Percentiles rank a stretch among this genome's conserved stretches.
Conservation (phyloP, 2,329 filamentous ascomycete genomes). For the Colletotrichum sp. region DNA sequence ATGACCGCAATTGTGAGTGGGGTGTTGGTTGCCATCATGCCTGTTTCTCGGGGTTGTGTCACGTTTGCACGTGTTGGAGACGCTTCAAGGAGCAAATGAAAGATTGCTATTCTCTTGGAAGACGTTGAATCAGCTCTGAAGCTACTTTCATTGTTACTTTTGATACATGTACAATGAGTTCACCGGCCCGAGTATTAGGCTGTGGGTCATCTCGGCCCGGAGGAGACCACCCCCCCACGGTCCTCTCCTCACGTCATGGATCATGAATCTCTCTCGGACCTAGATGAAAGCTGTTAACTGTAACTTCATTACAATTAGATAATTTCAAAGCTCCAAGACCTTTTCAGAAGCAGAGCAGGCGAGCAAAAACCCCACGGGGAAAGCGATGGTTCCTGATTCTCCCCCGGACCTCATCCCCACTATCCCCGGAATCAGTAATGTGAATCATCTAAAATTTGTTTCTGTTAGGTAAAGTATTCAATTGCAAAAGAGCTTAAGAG, state of each 20-base stretch:
- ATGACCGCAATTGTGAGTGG: not conserved
- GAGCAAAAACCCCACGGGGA: not conserved
- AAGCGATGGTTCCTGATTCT: not conserved
- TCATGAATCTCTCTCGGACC: not conserved
- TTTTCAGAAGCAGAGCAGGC: not conserved
- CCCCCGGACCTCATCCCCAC: not conserved
- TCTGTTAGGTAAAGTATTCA: not conserved
- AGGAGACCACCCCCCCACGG: not conserved
- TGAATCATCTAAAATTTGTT: rapidly evolving
- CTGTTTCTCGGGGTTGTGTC: rapidly evolving
- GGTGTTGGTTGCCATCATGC: not conserved
- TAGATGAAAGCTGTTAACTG: not conserved
- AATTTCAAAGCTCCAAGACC: not conserved
- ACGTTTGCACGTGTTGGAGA: rapidly evolving
- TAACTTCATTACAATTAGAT: not conserved
- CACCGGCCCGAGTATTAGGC: not conserved
- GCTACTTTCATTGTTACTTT: not conserved
- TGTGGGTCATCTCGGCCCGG: not conserved
- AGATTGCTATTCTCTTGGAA: rapidly evolving
- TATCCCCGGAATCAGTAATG: not conserved
- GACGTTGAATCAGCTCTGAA: not conserved
- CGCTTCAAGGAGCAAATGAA: not conserved
- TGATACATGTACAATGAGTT: not conserved
- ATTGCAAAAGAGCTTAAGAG: rapidly evolving
- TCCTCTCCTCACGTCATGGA: not conserved